Base-by-base conservation (phyloP, 495 filamentous ascomycete species). In the Poronia punctata region DNA sequence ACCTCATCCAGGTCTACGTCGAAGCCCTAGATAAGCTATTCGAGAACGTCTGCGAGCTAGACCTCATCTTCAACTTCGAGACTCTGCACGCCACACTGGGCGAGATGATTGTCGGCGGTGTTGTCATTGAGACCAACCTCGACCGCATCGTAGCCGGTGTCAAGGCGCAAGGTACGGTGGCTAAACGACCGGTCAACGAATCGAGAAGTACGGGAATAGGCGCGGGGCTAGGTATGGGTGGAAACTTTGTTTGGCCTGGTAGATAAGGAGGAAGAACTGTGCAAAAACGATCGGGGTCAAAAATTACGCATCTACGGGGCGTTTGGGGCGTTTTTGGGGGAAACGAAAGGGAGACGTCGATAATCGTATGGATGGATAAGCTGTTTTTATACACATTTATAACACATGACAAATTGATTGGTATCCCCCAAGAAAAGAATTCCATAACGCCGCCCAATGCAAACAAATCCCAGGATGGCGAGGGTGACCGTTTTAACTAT, bases 31-130 rank as follows among this genome's bases (percentile, higher is more conserved):
- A 98, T 60, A 76, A 86, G 40, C 72, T 98, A 38, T 97, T 97
- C 58, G 90, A 96, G 68, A 95, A 97, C 53, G 92, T 98, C 17
- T 98, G 92, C 70, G 92, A 98, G 64, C 68, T 98, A 34, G 92
- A 98, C 59, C 73, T 98, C 39, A 98, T 97, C 62, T 98, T 97
- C 68, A 95, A 95, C 50, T 98, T 95, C 59, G 92, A 98, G 74
- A 89, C 87, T 20, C 75, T 97, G 59, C 92, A 98, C 67, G 85
- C 92, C 4, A 78, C 83, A 17, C 69, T 98, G 16, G 77, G 78
- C 49, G 92, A 98, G 75, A 93, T 98, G 86, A 81, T 98, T 38
- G 84, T 96, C 4, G 92, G 93, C 9, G 92, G 92, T 2, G 88
- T 96, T 27, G 93, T 97, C 20, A 80, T 97, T 18, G 92, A 98